Conservation (phyloP, 176 grass and related monocot species). For the Rhynchospora tenuis region DNA sequence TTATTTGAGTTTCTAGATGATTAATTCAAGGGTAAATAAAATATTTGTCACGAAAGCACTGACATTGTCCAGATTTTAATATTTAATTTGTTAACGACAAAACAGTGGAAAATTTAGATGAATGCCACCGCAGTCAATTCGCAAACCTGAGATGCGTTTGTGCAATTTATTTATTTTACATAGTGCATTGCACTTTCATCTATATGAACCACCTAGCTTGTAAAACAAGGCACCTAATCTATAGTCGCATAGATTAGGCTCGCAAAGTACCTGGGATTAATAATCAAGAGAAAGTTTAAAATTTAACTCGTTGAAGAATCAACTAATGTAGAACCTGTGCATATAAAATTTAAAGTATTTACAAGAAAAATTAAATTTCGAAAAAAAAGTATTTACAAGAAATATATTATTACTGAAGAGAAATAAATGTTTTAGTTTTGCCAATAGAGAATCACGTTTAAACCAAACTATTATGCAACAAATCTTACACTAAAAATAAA, state of each 20-base stretch:
- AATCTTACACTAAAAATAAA: too few relatives aligned
- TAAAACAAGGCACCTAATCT: neutral
- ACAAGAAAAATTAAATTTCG: too few relatives aligned
- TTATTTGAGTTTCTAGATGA: conserved; percentile 2
- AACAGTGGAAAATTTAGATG: neutral
- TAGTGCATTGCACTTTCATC: neutral
- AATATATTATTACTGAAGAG: too few relatives aligned
- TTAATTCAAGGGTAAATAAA: conserved; percentile 15
- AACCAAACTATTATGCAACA: too few relatives aligned
- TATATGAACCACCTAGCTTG: neutral
- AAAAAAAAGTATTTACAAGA: too few relatives aligned
- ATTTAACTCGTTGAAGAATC: too few relatives aligned
- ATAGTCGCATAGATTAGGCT: neutral
- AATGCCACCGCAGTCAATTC: neutral
- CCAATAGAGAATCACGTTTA: too few relatives aligned
- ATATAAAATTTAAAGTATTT: too few relatives aligned
- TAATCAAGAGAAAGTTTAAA: neutral
- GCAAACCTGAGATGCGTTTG: neutral
- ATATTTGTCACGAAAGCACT: neutral
- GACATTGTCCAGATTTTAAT: neutral
- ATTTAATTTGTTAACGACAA: neutral
- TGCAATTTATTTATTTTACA: neutral
- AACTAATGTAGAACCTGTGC: too few relatives aligned
- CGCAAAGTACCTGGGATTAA: neutral
- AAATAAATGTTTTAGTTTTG: too few relatives aligned